Percentiles rank a stretch among this genome's conserved stretches.
Conservation (phyloP, 2,329 filamentous ascomycete species). For the Fusarium hostae region DNA sequence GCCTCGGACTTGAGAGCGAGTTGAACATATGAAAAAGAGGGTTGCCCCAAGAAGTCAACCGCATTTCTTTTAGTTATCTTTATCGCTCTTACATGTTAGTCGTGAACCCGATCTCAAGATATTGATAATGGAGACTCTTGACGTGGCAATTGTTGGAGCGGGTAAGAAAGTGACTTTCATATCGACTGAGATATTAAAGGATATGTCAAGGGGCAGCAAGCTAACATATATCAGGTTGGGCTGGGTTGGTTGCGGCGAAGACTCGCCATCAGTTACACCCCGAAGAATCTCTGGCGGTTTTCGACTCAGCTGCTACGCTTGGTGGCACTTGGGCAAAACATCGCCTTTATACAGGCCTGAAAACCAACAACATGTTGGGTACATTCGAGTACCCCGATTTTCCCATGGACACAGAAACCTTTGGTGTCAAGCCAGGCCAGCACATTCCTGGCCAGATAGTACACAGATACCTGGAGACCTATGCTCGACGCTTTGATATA, state of each 20-base stretch:
- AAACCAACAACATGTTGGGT: slow-evolving; percentile 78
- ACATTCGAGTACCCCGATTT: slow-evolving; percentile 81
- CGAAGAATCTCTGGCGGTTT: slow-evolving; percentile 62
- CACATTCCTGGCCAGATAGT: slow-evolving; percentile 61
- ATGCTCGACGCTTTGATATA: slow-evolving; percentile 57
- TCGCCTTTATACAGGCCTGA: slow-evolving; percentile 74
- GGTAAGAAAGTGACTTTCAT: slow-evolving; percentile 55
- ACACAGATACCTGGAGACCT: slow-evolving; percentile 60
- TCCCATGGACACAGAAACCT: slow-evolving; percentile 69
- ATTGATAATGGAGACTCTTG: slow-evolving; percentile 54
- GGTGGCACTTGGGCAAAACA: slow-evolving; percentile 78
- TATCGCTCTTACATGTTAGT: not conserved
- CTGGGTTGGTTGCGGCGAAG: slow-evolving; percentile 70
- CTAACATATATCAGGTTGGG: slow-evolving; percentile 47
- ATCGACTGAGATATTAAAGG: not conserved
- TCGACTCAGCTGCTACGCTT: slow-evolving; percentile 66
- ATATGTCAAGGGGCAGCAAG: not conserved
- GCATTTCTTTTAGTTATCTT: not conserved
- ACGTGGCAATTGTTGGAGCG: slow-evolving; percentile 63
- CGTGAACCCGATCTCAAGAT: not conserved
- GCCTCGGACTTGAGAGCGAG: not conserved
- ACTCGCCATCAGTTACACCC: slow-evolving; percentile 70
- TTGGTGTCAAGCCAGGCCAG: slow-evolving; percentile 57
- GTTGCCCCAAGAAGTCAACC: not conserved
- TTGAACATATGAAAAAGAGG: not conserved